Percentiles rank a stretch among this genome's conserved stretches.
These are phyloP conservation scores for Coemansia sp. DNA, from an alignment of 192 early-diverging fungal genomes.

Conservation along the genomic window DNA sequence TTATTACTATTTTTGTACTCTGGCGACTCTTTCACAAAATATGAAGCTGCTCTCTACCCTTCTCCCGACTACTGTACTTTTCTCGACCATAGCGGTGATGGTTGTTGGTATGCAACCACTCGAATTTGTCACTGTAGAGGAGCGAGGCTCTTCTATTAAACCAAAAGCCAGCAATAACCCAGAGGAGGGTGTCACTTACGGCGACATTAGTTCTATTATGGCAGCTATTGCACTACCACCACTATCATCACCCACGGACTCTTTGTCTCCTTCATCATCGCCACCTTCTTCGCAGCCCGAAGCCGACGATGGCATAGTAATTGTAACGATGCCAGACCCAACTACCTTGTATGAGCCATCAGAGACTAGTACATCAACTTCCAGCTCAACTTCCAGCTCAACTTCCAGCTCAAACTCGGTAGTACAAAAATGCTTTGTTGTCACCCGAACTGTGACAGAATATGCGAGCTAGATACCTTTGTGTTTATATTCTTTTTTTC, in stretches of 20 bases:
- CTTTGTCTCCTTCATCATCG: neutral
- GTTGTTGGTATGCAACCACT: neutral
- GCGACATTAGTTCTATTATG: constrained; percentile 24
- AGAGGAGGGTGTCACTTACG: neutral
- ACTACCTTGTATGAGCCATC: neutral
- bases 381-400: neutral
- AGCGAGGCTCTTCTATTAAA: neutral
- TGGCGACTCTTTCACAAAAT: neutral
- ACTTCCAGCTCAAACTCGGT: neutral
- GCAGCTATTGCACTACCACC: constrained; percentile 5
- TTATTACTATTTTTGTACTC: neutral
- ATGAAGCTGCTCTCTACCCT: neutral
- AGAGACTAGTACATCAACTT: neutral
- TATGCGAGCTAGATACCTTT: neutral
- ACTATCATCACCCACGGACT: neutral
- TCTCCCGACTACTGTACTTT: neutral
- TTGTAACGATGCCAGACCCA: neutral
- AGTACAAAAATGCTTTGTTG: constrained; percentile 8
- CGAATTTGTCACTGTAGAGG: neutral
- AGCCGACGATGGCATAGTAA: neutral
- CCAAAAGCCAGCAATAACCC: neutral
- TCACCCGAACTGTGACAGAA: constrained; percentile 3
- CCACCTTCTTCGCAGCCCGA: neutral
- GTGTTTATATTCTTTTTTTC: neutral
- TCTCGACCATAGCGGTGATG: neutral